These are phyloP conservation scores for Dipteronia sinensis DNA, from an alignment of 345 rosid genomes.

Conservation along the genomic window DNA sequence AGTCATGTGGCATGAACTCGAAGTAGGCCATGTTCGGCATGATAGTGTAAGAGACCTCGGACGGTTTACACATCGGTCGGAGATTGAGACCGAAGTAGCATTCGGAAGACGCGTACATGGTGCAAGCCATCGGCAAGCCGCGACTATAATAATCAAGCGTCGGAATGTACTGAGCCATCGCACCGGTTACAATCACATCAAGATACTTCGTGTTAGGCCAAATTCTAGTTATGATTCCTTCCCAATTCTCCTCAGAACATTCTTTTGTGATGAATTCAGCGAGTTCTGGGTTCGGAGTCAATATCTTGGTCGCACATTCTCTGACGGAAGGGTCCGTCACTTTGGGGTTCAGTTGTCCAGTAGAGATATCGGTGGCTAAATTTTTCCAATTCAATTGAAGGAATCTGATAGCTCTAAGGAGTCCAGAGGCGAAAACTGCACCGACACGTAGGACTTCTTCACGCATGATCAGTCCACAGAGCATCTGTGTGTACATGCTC, in stretches of 20 bases:
- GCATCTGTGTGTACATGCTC: slow-evolving; percentile 93
- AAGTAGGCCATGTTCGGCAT: slow-evolving; percentile 95
- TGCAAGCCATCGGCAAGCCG: slow-evolving; percentile 81
- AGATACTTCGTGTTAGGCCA: slow-evolving; percentile 94
- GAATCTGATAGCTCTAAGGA: slow-evolving; percentile 78
- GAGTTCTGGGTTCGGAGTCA: slow-evolving; percentile 61
- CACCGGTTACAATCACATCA: slow-evolving; percentile 91
- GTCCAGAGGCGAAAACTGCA: slow-evolving; percentile 90
- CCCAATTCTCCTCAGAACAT: slow-evolving; percentile 68
- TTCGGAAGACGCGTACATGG: slow-evolving; percentile 97
- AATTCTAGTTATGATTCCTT: slow-evolving; percentile 61
- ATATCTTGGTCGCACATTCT: slow-evolving; percentile 45
- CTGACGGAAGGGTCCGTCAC: slow-evolving; percentile 52
- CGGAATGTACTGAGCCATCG: slow-evolving; percentile 97
- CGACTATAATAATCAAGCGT: slow-evolving; percentile 79
- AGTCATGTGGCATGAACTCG: slow-evolving; percentile 64
- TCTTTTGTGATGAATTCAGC: slow-evolving; percentile 53
- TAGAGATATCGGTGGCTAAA: slow-evolving; percentile 56
- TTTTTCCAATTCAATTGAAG: slow-evolving; percentile 70
- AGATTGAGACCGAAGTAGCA: slow-evolving; percentile 89
- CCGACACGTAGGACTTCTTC: slow-evolving; percentile 83
- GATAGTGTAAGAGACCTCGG: slow-evolving; percentile 84
- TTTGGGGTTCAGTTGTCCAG: slow-evolving; percentile 64
- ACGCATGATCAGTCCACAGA: slow-evolving; percentile 74
- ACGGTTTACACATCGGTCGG: slow-evolving; percentile 74